Conservation (phyloP, 352 stramenopile genomes). For the Globisporangium cederbergense region DNA sequence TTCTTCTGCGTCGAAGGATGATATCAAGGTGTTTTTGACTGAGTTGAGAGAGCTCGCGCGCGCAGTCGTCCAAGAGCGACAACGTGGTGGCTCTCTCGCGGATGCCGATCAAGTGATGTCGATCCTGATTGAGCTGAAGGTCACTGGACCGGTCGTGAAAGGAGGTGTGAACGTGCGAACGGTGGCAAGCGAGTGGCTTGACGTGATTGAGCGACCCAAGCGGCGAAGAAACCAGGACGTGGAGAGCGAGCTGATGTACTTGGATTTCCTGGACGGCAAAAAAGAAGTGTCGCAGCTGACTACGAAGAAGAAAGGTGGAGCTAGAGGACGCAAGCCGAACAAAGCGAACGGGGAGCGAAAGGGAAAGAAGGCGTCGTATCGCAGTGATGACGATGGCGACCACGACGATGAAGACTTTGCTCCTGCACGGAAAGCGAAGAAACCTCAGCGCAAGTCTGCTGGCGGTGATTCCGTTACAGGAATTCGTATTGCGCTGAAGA, state of each 20-base stretch:
- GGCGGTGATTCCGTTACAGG: slow-evolving; percentile 19
- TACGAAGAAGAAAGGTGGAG: slow-evolving; percentile 30
- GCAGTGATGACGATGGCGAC: slow-evolving; percentile 52
- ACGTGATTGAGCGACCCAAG: slow-evolving; percentile 86
- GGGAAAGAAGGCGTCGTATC: slow-evolving; percentile 33
- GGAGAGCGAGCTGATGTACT: slow-evolving; percentile 84
- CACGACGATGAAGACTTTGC: slow-evolving; percentile 35
- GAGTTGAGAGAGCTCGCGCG: slow-evolving; percentile 76
- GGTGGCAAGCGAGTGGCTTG: slow-evolving; percentile 77
- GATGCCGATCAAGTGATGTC: slow-evolving; percentile 84
- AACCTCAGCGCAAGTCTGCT: slow-evolving; percentile 20
- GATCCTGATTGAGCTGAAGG: slow-evolving; percentile 87
- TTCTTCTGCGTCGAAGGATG: slow-evolving; percentile 61
- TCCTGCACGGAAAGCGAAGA: slow-evolving; percentile 29
- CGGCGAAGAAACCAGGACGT: slow-evolving; percentile 80
- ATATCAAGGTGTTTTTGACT: slow-evolving; percentile 80
- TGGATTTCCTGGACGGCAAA: slow-evolving; percentile 76
- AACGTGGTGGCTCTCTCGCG: slow-evolving; percentile 76
- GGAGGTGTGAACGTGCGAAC: slow-evolving; percentile 69
- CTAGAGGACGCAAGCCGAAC: slow-evolving; percentile 35
- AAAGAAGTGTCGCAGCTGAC: slow-evolving; percentile 42
- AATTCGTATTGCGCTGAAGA: slow-evolving; percentile 43
- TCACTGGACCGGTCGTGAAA: slow-evolving; percentile 76
- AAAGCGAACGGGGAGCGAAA: slow-evolving; percentile 31
- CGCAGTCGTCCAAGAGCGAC: slow-evolving; percentile 79